Percentiles rank a stretch among this genome's conserved stretches.
These are phyloP conservation scores for Pseudozyma sp. DNA, from an alignment of 1,284 basidiomycete species.

Conservation along the genomic window DNA sequence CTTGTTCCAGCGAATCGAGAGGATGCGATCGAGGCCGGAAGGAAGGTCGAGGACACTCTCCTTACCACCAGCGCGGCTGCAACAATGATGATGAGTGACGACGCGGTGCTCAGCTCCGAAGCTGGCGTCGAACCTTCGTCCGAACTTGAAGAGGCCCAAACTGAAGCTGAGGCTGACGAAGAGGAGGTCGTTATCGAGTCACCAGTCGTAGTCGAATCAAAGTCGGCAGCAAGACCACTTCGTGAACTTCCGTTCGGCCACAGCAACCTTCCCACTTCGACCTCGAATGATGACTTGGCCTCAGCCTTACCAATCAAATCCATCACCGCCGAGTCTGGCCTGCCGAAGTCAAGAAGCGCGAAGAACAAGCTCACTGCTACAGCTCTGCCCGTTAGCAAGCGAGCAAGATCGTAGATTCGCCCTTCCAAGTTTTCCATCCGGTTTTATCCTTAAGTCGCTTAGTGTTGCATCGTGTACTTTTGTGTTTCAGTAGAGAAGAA, in stretches of 20 bases:
- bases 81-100: not conserved
- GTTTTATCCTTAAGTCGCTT: not conserved
- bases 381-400: constrained; percentile 34
- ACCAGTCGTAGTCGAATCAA: not conserved
- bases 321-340: constrained; percentile 6
- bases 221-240: constrained; percentile 12
- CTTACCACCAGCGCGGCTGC: not conserved
- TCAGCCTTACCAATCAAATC: constrained; percentile 5
- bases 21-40: constrained; percentile 48
- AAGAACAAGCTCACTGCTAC: constrained; percentile 42
- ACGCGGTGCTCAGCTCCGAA: constrained; percentile 20
- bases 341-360: constrained; percentile 23
- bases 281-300: constrained; percentile 14
- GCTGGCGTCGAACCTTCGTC: constrained; percentile 6
- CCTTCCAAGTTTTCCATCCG: too few species aligned
- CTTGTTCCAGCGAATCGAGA: constrained; percentile 47
- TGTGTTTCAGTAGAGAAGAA: not conserved
- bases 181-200: constrained; percentile 5
- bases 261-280: constrained; percentile 29
- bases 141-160: constrained; percentile 3
- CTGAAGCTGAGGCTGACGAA: not conserved
- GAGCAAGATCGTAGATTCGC: constrained; percentile 27
- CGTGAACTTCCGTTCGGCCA: constrained; percentile 35
- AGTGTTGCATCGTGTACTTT: constrained; percentile 10
- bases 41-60: constrained; percentile 22